Percentiles rank a stretch among this genome's conserved stretches.
Conservation (phyloP, 441 rosid species). For the Jatropha podagrica region DNA sequence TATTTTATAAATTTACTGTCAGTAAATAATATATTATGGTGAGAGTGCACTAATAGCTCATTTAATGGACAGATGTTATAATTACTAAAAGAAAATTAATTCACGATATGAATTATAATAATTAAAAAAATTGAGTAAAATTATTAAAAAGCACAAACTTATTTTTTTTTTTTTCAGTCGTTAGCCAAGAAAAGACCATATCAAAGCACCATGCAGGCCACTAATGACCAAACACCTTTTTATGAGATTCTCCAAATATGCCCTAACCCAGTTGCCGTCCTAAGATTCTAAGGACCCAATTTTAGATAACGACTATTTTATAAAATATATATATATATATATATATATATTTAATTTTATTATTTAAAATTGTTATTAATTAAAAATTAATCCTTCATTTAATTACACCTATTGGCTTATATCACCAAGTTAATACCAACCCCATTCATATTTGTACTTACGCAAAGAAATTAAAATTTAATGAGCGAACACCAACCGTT, state of each 20-base stretch:
- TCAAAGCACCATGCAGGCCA: conserved; percentile 36
- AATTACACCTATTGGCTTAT: conserved; percentile 17
- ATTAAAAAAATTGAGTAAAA: no score
- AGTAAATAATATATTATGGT: no score
- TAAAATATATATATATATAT: background rate
- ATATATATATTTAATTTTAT: no score
- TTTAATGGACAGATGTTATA: no score
- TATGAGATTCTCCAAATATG: conserved; percentile 41
- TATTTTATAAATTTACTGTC: no score
- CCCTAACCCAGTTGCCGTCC: conserved; percentile 48
- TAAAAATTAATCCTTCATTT: background rate
- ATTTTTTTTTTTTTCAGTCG: no score
- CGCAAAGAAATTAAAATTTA: conserved; percentile 1
- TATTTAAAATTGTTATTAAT: background rate
- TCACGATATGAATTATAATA: no score
- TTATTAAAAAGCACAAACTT: no score
- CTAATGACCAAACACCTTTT: conserved; percentile 33
- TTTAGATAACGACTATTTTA: conserved; percentile 25
- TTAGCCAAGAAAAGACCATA: conserved; percentile 16
- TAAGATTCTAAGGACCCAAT: conserved; percentile 42
- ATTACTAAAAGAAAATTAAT: no score
- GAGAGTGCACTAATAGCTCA: no score
- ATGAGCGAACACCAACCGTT: conserved; percentile 18
- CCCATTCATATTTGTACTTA: conserved; percentile 33
- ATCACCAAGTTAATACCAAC: conserved; percentile 37